A percentile compares a stretch with the other conserved stretches of the same genome.
phyloP scores from a whole-genome alignment of 345 rosid genomes.

The Psidium guajava region DNA sequence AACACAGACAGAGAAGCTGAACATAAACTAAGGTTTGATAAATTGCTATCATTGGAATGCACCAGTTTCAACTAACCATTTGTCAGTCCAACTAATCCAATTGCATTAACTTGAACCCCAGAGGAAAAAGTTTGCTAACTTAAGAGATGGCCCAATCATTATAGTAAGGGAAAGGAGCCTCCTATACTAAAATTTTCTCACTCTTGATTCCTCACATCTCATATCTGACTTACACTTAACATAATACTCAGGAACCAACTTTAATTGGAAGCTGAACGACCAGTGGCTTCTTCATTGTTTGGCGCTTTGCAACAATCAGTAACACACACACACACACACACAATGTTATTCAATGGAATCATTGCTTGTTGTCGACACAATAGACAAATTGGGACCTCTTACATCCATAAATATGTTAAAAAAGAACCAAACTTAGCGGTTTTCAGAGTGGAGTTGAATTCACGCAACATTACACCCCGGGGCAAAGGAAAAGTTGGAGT shows the following conservation, averaged over 20 bases:
- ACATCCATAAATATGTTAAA: not conserved
- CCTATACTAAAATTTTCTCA: not conserved
- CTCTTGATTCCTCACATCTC: not conserved
- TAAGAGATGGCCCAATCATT: not conserved
- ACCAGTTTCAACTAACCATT: not conserved
- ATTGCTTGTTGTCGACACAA: not conserved
- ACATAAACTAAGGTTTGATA: not conserved
- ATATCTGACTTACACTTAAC: not conserved
- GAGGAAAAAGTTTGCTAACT: not conserved
- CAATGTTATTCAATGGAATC: not conserved
- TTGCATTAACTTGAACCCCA: not conserved
- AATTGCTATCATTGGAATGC: not conserved
- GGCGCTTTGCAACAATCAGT: not conserved
- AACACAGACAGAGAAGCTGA: not conserved
- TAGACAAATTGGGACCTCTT: not conserved
- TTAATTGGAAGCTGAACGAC: not conserved
- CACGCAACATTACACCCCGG: not conserved
- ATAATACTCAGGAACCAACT: not conserved
- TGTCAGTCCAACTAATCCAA: not conserved
- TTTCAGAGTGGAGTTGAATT: not conserved
- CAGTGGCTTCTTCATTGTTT: not conserved
- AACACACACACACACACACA: too few relatives aligned
- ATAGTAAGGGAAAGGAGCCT: not conserved
- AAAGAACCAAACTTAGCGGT: not conserved
- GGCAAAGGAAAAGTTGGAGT: not conserved